Evolutionary conservation across 495 filamentous ascomycete genomes (phyloP), one percentile per base, ranked within the genome.

Genomic region (Hypoxylon rickii): DNA sequence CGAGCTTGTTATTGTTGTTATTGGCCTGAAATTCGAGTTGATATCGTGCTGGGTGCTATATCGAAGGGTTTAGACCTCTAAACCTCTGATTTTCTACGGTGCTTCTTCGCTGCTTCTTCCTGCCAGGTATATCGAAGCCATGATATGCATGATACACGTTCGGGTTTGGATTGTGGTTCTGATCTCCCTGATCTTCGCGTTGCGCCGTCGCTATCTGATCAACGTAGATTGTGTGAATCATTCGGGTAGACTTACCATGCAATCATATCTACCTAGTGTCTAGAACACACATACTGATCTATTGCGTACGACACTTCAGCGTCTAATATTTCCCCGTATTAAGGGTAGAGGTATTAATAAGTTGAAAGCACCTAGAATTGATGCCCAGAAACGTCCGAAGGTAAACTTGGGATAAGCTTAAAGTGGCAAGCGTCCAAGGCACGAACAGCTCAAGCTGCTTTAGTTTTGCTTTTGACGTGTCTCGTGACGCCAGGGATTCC

Each of bases 181-280:
- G 51, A 61, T 61, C 57, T 54, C 20, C 20, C 50, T 34, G 50
- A 61, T 60, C 44, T 60, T 34, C 44, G 29, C 1, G 21, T 31
- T 3, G 20, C 18, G 26, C 24, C 11, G 55, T 21, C 26, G 55
- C 13, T 40, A 8, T 26, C 32, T 36, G 49, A 52, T 52, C 49
- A 33, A 24, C 49, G 31, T 7, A 22, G 32, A 46, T 44, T 11
- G 12, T 40, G 11, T 19, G 43, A 48, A 34, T 41, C 20, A 36
- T 26, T 31, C 32, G 34, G 40, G 8, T 46, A 21, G 32, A 10
- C 39, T 24, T 45, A 21, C 38, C 44, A n/a, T n/a, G n/a, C n/a
- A n/a, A n/a, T n/a, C n/a, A n/a, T n/a, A n/a, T n/a, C n/a, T n/a
- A n/a, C n/a, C n/a, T n/a, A n/a, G n/a, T n/a, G n/a, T n/a, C n/a